Conservation (phyloP, 176 grass and related monocot genomes). For the Lolium rigidum region DNA sequence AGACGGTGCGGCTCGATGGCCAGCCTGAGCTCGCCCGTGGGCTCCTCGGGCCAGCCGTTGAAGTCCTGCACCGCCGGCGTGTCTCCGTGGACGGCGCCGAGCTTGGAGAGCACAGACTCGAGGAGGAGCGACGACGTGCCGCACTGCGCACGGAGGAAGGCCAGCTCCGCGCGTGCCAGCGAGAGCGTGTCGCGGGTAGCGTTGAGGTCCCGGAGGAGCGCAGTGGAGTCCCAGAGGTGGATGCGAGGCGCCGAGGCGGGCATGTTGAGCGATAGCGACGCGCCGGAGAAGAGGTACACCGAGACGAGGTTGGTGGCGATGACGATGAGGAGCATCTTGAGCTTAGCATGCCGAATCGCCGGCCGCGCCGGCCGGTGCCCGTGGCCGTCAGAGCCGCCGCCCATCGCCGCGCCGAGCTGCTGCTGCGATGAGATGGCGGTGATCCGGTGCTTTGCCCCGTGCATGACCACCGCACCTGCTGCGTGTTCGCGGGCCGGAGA, state of each 20-base stretch:
- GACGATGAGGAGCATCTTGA: conserved; percentile 67
- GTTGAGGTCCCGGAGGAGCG: conserved; percentile 68
- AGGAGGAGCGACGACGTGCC: conserved; percentile 63
- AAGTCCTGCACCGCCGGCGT: conserved; percentile 24
- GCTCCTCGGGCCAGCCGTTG: conserved; percentile 64
- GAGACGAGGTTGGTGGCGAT: conserved; percentile 76
- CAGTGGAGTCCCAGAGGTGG: conserved; percentile 74
- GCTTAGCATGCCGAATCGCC: conserved; percentile 45
- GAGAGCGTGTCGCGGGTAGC: conserved; percentile 56
- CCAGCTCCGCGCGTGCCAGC: conserved; percentile 36
- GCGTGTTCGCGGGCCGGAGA: background rate
- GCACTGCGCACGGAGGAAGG: conserved; percentile 59
- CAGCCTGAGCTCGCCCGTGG: conserved; percentile 59
- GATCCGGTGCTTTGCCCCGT: conserved; percentile 47
- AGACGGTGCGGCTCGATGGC: conserved; percentile 74
- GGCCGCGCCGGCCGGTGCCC: conserved; percentile 13
- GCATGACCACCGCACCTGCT: conserved; percentile 14
- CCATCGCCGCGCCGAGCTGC: conserved; percentile 26
- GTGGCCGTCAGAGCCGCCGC: background rate
- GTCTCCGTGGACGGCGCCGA: conserved; percentile 63
- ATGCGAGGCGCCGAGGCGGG: conserved; percentile 63
- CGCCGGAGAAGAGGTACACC: conserved; percentile 79
- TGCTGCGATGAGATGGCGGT: conserved; percentile 14
- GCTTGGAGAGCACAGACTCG: conserved; percentile 63
- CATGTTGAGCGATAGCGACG: conserved; percentile 55